Percentiles rank a stretch among this genome's conserved stretches.
These are phyloP conservation scores for Colletotrichum tropicale DNA, from an alignment of 2,329 filamentous ascomycete species.

Conservation along the genomic window DNA sequence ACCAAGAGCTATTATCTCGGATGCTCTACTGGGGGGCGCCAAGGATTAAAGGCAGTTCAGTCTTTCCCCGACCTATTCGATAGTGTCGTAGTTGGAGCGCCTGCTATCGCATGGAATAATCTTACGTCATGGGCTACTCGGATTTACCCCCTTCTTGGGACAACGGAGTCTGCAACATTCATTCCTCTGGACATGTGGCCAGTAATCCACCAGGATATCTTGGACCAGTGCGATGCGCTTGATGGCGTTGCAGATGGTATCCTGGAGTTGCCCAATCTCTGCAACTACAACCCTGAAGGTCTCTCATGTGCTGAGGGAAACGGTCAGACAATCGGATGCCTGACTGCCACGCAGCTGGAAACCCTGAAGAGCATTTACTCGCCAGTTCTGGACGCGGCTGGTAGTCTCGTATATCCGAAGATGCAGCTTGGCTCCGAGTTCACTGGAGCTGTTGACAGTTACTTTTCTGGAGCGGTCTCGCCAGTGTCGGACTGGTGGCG, in stretches of 20 bases:
- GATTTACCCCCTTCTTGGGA: conserved; percentile 43
- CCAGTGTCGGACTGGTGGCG: conserved; percentile 37
- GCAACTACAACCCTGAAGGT: conserved; percentile 40
- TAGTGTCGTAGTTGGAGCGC: conserved; percentile 40
- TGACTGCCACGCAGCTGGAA: conserved; percentile 35
- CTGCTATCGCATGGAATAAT: conserved; percentile 45
- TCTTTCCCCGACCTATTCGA: conserved; percentile 54
- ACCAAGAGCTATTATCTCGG: conserved; percentile 52
- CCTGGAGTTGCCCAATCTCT: conserved; percentile 18
- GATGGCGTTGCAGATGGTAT: conserved; percentile 28
- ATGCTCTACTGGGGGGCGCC: conserved; percentile 56
- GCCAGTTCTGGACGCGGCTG: conserved; percentile 32
- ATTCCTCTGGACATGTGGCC: conserved; percentile 34
- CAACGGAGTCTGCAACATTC: conserved; percentile 35
- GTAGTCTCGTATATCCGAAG: conserved; percentile 42
- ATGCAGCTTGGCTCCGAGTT: conserved; percentile 52
- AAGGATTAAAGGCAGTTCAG: conserved; percentile 52
- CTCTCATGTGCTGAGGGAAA: conserved; percentile 37
- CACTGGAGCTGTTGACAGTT: conserved; percentile 42
- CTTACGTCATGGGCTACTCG: conserved; percentile 31
- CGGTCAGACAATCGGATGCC: not conserved
- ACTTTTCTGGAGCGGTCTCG: conserved; percentile 35
- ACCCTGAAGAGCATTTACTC: conserved; percentile 36
- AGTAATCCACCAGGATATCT: conserved; percentile 17
- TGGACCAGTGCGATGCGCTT: conserved; percentile 30